Evolutionary conservation across 2,329 filamentous ascomycete species (phyloP), one percentile per base, ranked within the genome.

Genomic region (Cryphonectria nitschkei): DNA sequence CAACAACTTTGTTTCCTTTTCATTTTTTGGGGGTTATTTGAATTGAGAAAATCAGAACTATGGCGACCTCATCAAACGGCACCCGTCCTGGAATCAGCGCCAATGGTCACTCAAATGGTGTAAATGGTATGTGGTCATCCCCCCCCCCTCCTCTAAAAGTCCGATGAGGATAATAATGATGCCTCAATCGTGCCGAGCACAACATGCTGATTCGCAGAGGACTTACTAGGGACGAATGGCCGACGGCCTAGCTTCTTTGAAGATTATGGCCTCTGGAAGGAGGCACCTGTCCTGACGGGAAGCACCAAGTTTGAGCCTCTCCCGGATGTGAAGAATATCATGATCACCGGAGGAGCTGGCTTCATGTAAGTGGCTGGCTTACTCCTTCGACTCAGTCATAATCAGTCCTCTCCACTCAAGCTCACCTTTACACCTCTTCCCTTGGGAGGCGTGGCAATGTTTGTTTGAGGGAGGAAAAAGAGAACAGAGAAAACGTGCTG

Each of bases 261-360:
- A 75, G 88, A 91, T 76, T 84, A 86, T 73, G 89, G 90, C 52
- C 80, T 93, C 72, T 94, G 92, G 91, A 89, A 89, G 76, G 86
- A 90, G 65, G 92, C 92, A 2, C 92, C 92, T 26, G 79, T 93
- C 39, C 83, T 94, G 68, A 90, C 80, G 14, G 92, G 92, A 50
- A 89, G 85, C 74, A 93, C 91, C 72, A 89, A 88, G 74, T 95
- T 92, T 75, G 88, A 90, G 76, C 89, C 92, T 60, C 83, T 90
- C 6, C 83, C 86, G 34, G 89, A 92, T 80, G 89, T 93, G 68
- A 91, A 88, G 80, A 95, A 94, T 77, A 94, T 95, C 76, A 90
- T 95, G 86, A 87, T 96, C 74, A 95, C 93, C 29, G 93, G 93
- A 65, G 93, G 93, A 68, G 93, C 92, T 73, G 93, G 93, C 75